Conservation (phyloP, 2,329 filamentous ascomycete species). For the Diaporthe citrichinensis region DNA sequence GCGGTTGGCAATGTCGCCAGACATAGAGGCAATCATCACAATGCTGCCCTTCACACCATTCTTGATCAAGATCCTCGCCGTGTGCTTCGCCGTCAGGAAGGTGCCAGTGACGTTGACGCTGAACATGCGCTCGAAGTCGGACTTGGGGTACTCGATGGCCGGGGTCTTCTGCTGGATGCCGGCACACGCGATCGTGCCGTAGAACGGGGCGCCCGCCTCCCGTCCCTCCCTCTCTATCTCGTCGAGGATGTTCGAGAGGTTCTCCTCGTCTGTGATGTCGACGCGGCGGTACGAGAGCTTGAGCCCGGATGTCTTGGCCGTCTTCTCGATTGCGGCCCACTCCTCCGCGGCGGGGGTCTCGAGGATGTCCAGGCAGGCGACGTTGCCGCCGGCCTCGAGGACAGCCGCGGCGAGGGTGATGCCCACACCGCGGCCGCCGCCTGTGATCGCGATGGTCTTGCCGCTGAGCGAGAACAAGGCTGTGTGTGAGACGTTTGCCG, state of each 20-base stretch:
- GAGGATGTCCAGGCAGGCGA: slow-evolving; percentile 59
- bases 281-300: slow-evolving; percentile 58
- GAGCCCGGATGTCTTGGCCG: slow-evolving; percentile 53
- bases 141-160: slow-evolving; percentile 61
- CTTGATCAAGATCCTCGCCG: slow-evolving; percentile 69
- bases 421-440: slow-evolving; percentile 65
- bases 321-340: slow-evolving; percentile 59
- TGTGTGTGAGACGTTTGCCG: slow-evolving; percentile 24
- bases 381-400: slow-evolving; percentile 63
- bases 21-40: slow-evolving; percentile 65
- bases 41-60: slow-evolving; percentile 60
- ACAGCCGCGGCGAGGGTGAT: slow-evolving; percentile 64
- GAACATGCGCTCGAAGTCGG: slow-evolving; percentile 78
- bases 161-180: slow-evolving; percentile 63
- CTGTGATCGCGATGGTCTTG: slow-evolving; percentile 62
- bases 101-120: slow-evolving; percentile 79
- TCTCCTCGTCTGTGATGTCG: slow-evolving; percentile 62
- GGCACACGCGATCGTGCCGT: slow-evolving; percentile 59
- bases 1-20: slow-evolving; percentile 63
- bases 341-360: slow-evolving; percentile 55
- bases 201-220: slow-evolving; percentile 51
- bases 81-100: slow-evolving; percentile 78
- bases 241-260: slow-evolving; percentile 53
- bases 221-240: slow-evolving; percentile 54
- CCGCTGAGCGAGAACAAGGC: slow-evolving; percentile 19